Evolutionary conservation across 2,329 filamentous ascomycete genomes (phyloP), one percentile per base, ranked within the genome.

Genomic region (Mycosphaerella sp.): DNA sequence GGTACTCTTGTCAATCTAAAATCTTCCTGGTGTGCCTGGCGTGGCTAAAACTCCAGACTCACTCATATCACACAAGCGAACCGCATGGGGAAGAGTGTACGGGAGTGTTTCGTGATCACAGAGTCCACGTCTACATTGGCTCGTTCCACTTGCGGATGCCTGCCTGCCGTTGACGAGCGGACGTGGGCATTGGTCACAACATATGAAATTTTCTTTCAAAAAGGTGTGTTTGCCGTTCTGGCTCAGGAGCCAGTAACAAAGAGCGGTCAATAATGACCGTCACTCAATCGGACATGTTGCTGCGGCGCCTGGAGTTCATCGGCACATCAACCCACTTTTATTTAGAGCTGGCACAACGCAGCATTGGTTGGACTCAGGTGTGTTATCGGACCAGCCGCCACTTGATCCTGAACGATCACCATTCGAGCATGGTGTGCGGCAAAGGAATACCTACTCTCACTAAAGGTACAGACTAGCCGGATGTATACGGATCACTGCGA

Each of bases 401-500:
- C 21, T 17, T 47, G 36, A 51, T 43, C 45, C 45, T 54, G 47
- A 42, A 14, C n/a, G 39, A 29, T 34, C 47, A 43, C 47, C 39
- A 21, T 32, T 49, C 39, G 26, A 48, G 21, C 5, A 6, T 14
- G 21, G 14, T 52, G 48, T 38, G 23, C 48, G 42, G 42, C 53
- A 38, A 29, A 26, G 17, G 11, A 44, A 12, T 44, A 23, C 21
- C 21, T 21, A 21, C 21, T 21, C 21, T n/a, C 40, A 14, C 14
- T 43, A 40, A 45, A 29, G 49, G 23, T 45, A 29, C 26, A 29
- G 26, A 29, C 26, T 29, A 12, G 40, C 32, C 45, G 49, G 48
- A 49, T 46, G 54, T 45, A 52, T 23, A 53, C 49, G 54, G 45
- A 53, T 45, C 41, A 41, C 43, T 40, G 48, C 23, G 32, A 51